phyloP scores from a whole-genome alignment of 768 basidiomycete species.

The Lactifluus piperatus region DNA sequence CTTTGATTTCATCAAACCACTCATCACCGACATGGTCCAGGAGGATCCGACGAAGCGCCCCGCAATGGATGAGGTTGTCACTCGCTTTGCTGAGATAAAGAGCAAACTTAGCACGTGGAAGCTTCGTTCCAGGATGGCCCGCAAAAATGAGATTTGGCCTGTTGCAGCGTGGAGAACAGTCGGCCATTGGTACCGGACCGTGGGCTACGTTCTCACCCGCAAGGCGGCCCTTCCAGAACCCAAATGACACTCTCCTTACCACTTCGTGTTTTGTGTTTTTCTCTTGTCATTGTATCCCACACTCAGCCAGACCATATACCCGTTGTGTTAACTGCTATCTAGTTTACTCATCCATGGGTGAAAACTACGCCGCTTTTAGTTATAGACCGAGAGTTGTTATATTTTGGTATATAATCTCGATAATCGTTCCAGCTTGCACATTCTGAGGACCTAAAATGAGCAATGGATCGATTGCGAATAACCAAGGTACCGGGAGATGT shows the following conservation, averaged over 20 bases:
- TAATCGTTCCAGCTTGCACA: neutral
- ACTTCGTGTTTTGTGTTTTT: neutral
- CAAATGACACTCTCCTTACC: neutral
- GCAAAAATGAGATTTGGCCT: constrained; percentile 6
- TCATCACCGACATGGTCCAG: constrained; percentile 29
- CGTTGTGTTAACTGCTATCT: neutral
- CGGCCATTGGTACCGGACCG: constrained; percentile 1
- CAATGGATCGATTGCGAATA: too few relatives aligned
- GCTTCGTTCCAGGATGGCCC: constrained; percentile 9
- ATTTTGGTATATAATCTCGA: neutral
- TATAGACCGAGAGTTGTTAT: neutral
- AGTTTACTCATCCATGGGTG: neutral
- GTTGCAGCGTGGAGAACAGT: neutral
- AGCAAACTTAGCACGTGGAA: constrained; percentile 2
- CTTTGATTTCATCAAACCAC: constrained; percentile 4
- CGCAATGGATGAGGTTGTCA: constrained; percentile 8
- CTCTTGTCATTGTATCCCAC: neutral
- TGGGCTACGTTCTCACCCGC: neutral
- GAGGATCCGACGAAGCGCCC: constrained; percentile 30
- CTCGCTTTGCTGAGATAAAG: neutral
- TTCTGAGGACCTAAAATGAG: neutral
- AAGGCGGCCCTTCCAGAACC: constrained; percentile 13
- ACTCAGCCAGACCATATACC: neutral
- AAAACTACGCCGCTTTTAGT: neutral
- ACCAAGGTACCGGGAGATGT: too few relatives aligned